phyloP scores from a whole-genome alignment of 768 basidiomycete genomes.

The Piloderma croceum region DNA sequence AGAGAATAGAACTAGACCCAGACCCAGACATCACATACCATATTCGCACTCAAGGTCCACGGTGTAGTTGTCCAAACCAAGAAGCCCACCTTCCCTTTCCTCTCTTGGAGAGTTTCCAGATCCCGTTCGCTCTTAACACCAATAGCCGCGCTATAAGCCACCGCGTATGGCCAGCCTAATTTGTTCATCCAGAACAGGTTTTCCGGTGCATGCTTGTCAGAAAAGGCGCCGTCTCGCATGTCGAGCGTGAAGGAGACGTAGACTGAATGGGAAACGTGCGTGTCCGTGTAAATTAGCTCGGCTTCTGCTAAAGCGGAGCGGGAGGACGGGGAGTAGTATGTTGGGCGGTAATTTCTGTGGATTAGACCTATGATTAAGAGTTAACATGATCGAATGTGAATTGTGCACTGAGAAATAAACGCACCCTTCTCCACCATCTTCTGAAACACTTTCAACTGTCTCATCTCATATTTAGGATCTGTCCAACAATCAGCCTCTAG shows the following conservation, averaged over 20 bases:
- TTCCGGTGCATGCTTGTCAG: too few species aligned
- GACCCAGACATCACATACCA: conserved; percentile 47
- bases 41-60: conserved; percentile 94
- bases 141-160: too few species aligned
- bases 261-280: conserved; percentile 82
- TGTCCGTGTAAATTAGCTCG: conserved; percentile 84
- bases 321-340: conserved; percentile 93
- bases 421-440: conserved; percentile 82
- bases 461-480: conserved; percentile 87
- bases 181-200: too few species aligned
- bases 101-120: conserved; percentile 1
- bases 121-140: neutral
- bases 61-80: conserved; percentile 97
- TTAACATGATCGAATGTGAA: neutral
- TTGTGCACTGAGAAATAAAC: conserved; percentile 3
- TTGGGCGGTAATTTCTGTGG: conserved; percentile 81
- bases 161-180: too few species aligned
- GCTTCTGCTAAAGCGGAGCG: conserved; percentile 92
- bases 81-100: conserved; percentile 37
- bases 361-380: conserved; percentile 58
- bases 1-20: neutral
- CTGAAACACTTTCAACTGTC: conserved; percentile 80
- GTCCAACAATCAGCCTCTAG: neutral
- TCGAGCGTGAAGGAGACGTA: conserved; percentile 85
- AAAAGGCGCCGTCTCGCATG: too few species aligned